phyloP scores from a whole-genome alignment of 2,329 filamentous ascomycete species.

The Arthrinium puccinioides region DNA sequence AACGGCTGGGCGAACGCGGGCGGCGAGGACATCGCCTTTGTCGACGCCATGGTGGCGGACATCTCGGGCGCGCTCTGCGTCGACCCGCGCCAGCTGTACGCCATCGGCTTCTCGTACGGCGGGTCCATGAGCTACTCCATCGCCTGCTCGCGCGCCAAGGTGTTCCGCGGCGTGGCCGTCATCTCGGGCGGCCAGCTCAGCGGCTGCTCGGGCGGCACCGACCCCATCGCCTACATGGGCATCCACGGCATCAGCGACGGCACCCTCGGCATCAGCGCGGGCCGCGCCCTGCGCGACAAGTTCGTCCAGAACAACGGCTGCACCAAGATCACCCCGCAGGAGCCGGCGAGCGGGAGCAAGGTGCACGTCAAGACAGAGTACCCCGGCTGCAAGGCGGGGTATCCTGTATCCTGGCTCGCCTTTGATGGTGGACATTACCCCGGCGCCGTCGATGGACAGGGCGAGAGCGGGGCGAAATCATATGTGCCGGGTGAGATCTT shows the following conservation, averaged over 20 bases:
- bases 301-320: constrained; percentile 31
- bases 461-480: background rate
- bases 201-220: constrained; percentile 2
- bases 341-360: constrained; percentile 14
- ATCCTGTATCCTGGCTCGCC: constrained; percentile 25
- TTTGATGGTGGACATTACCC: constrained; percentile 21
- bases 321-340: constrained; percentile 7
- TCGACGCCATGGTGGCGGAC: constrained; percentile 21
- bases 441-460: background rate
- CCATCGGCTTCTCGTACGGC: constrained; percentile 14
- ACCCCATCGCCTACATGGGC: constrained; percentile 3
- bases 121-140: constrained; percentile 4
- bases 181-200: constrained; percentile 4
- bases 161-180: constrained; percentile 4
- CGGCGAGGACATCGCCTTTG: constrained; percentile 27
- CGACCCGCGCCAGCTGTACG: constrained; percentile 24
- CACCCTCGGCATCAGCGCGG: constrained; percentile 7
- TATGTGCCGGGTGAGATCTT: constrained; percentile 1
- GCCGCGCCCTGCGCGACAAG: constrained; percentile 24
- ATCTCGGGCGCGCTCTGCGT: constrained; percentile 27
- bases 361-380: constrained; percentile 14
- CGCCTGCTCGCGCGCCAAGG: constrained; percentile 3
- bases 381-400: constrained; percentile 19
- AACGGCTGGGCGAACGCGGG: constrained; percentile 28
- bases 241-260: constrained; percentile 5